Conservation (phyloP, 306 rosid genomes). For the Cucurbita argyrosperma region DNA sequence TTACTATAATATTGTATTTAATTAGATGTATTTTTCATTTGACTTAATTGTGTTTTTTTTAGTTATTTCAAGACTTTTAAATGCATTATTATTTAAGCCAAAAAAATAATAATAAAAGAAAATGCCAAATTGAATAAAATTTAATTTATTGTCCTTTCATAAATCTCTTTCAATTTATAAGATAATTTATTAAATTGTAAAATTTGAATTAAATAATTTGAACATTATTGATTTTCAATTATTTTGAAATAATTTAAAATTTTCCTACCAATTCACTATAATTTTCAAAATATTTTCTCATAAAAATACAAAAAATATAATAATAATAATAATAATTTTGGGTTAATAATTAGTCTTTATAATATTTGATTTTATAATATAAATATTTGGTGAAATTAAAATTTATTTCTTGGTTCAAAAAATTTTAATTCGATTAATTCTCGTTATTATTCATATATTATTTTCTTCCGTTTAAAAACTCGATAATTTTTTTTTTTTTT, state of each 20-base stretch:
- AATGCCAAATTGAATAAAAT: not conserved
- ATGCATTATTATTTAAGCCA: not conserved
- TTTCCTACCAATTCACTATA: too few species aligned
- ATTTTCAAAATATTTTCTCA: too few species aligned
- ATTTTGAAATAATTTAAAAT: not conserved
- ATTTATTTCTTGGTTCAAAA: too few species aligned
- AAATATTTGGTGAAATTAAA: too few species aligned
- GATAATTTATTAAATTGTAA: not conserved
- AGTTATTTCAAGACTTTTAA: not conserved
- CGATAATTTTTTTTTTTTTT: too few species aligned
- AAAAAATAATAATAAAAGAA: not conserved
- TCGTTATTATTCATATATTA: too few species aligned
- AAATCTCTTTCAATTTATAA: not conserved
- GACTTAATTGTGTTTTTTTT: not conserved
- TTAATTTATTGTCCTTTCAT: not conserved
- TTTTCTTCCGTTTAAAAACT: too few species aligned
- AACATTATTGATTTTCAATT: not conserved
- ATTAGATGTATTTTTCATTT: not conserved
- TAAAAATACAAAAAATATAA: too few species aligned
- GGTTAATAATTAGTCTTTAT: too few species aligned
- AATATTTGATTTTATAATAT: too few species aligned
- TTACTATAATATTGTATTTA: not conserved
- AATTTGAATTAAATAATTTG: not conserved
- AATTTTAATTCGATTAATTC: too few species aligned
- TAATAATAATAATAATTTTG: too few species aligned